Base-by-base conservation (phyloP, 2,329 filamentous ascomycete genomes). In the Ophioceras dolichostomum region DNA sequence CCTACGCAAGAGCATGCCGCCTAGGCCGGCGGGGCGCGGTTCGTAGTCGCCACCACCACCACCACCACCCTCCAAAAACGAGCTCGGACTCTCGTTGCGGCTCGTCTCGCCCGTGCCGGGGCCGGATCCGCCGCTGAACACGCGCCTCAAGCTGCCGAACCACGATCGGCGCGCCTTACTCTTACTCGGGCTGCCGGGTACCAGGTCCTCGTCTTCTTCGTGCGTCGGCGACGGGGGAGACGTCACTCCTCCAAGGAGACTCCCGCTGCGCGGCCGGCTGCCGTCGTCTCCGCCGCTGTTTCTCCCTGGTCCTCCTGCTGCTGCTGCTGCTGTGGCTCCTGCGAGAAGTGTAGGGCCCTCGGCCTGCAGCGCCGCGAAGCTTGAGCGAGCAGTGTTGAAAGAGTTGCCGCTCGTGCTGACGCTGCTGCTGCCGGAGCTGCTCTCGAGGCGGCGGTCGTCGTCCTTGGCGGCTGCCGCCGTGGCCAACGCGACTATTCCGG, bases 111-210 rank as follows among this genome's bases (percentile, higher is more conserved):
- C 21, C 49, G 47, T 37, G 46, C 54, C 34, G 46, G 47, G 46
- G 50, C 48, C 45, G 56, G 40, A 30, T 39, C 57, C 54, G 33
- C 58, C 5, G 29, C 59, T 67, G 36, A 84, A 73, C 10, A 79
- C 78, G 27, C 79, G 68, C 14, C 73, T 67, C 16, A 87, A 55
- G 34, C 75, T 83, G 17, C 80, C 80, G 10, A 87, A 61, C 76
- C 79, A 84, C 18, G 70, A 70, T n/a, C 68, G 60, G 4, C 67
- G 57, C 45, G 65, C 60, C 49, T 74, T 77, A 10, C 49, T 59
- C 59, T 78, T 69, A 51, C 73, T 73, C 16, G 77, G 66, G 36
- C 70, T 73, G 1, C 70, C 64, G 2, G 69, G 32, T 16, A 55
- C 54, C n/a, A 13, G 21, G 13, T 34, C 29, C 10, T 34, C 26